These are phyloP conservation scores for Tolypocladium ophioglossoides DNA, from an alignment of 2,329 filamentous ascomycete genomes.

Conservation along the genomic window DNA sequence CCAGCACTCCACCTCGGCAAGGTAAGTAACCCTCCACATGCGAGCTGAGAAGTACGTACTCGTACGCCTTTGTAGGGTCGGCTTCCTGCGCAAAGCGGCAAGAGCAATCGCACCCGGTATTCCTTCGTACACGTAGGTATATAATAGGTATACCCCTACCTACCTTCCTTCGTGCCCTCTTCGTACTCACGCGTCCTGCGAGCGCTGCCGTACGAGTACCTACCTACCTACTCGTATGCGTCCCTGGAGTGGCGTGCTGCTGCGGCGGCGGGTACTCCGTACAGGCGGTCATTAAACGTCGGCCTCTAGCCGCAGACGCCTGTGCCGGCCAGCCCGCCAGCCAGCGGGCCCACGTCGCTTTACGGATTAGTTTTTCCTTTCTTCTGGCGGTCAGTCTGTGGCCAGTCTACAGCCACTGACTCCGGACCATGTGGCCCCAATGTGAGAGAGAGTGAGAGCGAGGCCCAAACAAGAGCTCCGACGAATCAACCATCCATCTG, in stretches of 20 bases:
- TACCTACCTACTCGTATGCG: no score
- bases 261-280: no score
- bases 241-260: no score
- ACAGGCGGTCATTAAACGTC: constrained; percentile 7
- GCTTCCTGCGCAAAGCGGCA: no score
- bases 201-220: neutral
- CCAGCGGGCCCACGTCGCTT: neutral
- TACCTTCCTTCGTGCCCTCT: neutral
- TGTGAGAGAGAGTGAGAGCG: neutral
- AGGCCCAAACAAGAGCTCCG: neutral
- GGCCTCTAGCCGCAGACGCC: constrained; percentile 2
- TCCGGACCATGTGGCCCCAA: neutral
- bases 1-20: neutral
- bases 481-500: neutral
- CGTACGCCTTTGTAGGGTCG: no score
- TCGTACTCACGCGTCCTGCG: neutral
- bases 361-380: neutral
- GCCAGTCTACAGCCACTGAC: neutral
- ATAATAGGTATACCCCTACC: no score
- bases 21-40: neutral
- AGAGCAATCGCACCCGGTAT: no score
- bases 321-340: neutral
- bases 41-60: no score
- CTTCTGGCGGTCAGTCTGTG: neutral
- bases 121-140: no score